Conservation (phyloP, 306 rosid genomes). For the Boehmeria nivea region DNA sequence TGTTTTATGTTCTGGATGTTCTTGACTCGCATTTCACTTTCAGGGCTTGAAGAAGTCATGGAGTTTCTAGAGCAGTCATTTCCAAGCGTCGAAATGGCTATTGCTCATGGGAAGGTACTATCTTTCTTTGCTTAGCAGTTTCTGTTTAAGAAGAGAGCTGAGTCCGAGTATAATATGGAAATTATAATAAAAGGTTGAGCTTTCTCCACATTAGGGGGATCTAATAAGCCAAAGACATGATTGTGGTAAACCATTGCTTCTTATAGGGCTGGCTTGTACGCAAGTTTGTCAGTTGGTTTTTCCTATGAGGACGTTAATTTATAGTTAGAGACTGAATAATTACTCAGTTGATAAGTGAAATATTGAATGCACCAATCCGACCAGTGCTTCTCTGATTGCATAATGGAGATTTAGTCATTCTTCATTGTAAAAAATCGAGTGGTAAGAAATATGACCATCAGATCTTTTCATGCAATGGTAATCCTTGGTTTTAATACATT, state of each 20-base stretch:
- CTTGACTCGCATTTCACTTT: background rate
- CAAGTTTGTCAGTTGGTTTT: too few species aligned
- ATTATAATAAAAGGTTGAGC: slow-evolving; percentile 15
- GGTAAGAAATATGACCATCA: background rate
- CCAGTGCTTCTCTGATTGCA: too few species aligned
- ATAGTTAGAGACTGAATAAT: too few species aligned
- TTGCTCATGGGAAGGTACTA: slow-evolving; percentile 92
- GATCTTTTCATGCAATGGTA: background rate
- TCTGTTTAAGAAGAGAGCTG: slow-evolving; percentile 15
- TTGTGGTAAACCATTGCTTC: too few species aligned
- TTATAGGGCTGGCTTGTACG: too few species aligned
- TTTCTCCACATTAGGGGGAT: background rate
- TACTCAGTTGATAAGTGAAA: too few species aligned
- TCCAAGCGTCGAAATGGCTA: slow-evolving; percentile 77
- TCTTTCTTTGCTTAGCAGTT: slow-evolving; percentile 26
- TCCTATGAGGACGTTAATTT: too few species aligned
- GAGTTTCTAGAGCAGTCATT: slow-evolving; percentile 65
- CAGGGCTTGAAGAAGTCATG: slow-evolving; percentile 94
- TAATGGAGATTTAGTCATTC: background rate
- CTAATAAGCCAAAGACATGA: too few species aligned
- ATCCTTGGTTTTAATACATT: slow-evolving; percentile 2
- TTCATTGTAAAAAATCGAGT: background rate
- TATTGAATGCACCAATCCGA: too few species aligned
- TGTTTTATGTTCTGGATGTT: slow-evolving; percentile 9
- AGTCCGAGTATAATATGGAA: background rate